Evolutionary conservation across 495 filamentous ascomycete species (phyloP), one percentile per base, ranked within the genome.

Genomic region (Penicillium arizonense): DNA sequence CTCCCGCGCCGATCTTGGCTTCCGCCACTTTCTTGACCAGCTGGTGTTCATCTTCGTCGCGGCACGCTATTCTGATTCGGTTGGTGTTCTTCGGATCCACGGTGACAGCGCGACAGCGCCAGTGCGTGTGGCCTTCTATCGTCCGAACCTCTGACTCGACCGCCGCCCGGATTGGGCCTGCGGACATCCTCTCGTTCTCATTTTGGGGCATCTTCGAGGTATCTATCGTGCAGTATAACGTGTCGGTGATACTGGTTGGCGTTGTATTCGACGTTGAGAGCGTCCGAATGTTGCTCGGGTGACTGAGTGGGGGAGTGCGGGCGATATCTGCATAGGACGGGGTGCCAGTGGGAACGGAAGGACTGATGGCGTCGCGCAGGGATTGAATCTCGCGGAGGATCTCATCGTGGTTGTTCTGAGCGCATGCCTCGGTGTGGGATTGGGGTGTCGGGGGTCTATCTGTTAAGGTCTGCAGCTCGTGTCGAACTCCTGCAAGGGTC

Each of bases 51-150:
- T 53, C 56, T 55, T 65, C 55, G 47, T 62, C 49, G 43, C 63
- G 57, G 35, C 53, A 67, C 14, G 53, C 58, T 13, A 69, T 56
- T 41, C 53, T 63, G 38, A 67, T 61, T 36, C 64, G 53, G 40
- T 67, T 46, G 3, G 51, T 40, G 32, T 63, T 58, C 28, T 47
- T 67, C 11, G 56, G 54, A 13, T 62, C 58, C 16, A 56, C 59
- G 5, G 57, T 65, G 30, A 71, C 58, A 5, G 68, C 58, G 44
- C 56, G 56, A 46, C 61, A 68, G 11, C 65, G 63, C 65, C 60
- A 68, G 42, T 59, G 49, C 16, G 16, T 48, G 14, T 67, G 47
- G 12, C 57, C 39, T 37, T 62, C 57, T 26, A 37, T 61, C 38
- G 32, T 52, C 18, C 61, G 61, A 28, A 68, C 64, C 51, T 62